phyloP scores from a whole-genome alignment of 345 rosid genomes.

The Syzygium aqueum region DNA sequence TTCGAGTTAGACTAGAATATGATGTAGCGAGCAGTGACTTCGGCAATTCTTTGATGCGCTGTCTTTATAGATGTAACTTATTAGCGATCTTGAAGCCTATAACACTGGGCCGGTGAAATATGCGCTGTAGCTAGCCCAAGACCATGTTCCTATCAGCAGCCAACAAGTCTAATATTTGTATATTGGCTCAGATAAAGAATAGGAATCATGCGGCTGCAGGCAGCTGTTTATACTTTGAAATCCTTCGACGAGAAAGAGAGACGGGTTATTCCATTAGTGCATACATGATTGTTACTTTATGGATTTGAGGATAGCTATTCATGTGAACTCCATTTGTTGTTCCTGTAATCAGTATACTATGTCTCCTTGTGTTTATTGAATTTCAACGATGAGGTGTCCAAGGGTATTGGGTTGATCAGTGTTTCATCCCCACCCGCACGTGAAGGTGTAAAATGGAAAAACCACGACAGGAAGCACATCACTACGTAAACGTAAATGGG shows the following conservation, averaged over 20 bases:
- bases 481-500: background rate
- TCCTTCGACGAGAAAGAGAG: background rate
- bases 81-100: background rate
- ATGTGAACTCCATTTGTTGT: background rate
- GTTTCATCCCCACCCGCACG: background rate
- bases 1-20: background rate
- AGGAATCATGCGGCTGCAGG: background rate
- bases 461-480: background rate
- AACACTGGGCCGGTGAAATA: background rate
- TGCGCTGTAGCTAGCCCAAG: background rate
- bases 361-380: background rate
- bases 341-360: background rate
- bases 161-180: background rate
- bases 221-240: background rate
- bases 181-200: background rate
- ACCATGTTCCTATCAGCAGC: background rate
- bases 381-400: background rate
- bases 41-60: background rate
- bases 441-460: background rate
- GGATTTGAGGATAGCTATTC: background rate
- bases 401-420: background rate
- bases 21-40: background rate
- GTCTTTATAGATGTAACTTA: background rate
- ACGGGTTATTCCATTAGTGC: background rate
- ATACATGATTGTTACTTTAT: background rate